These are phyloP conservation scores for Sugiyamaella xylanicola DNA, from an alignment of 1,139 yeast genomes.

Conservation along the genomic window DNA sequence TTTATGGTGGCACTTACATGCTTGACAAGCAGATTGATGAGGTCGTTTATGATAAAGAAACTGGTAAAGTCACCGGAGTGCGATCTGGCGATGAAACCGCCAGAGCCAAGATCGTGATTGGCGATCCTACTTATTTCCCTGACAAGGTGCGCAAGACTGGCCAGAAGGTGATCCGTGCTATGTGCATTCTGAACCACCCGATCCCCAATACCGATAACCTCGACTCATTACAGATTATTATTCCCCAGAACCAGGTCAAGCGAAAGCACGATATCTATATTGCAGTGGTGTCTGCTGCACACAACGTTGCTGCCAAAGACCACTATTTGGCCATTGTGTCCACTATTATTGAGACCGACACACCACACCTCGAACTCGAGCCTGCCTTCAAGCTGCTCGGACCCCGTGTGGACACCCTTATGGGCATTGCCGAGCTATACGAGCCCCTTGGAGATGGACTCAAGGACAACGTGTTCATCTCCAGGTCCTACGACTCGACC, in stretches of 20 bases:
- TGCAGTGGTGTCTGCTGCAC: constrained; percentile 87
- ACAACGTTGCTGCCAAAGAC: constrained; percentile 89
- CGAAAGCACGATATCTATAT: constrained; percentile 94
- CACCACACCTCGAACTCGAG: constrained; percentile 89
- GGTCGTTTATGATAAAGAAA: constrained; percentile 67
- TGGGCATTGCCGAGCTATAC: constrained; percentile 91
- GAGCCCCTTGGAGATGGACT: constrained; percentile 88
- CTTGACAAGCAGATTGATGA: constrained; percentile 95
- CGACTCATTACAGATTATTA: constrained; percentile 90
- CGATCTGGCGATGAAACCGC: constrained; percentile 90
- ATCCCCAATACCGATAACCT: constrained; percentile 79
- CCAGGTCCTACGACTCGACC: constrained; percentile 89
- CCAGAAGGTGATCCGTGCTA: constrained; percentile 87
- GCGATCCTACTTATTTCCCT: constrained; percentile 98
- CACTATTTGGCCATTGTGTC: constrained; percentile 92
- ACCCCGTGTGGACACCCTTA: constrained; percentile 73
- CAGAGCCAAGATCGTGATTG: constrained; percentile 90
- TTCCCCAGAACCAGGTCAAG: constrained; percentile 94
- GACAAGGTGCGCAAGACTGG: constrained; percentile 85
- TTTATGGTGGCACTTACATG: constrained; percentile 98
- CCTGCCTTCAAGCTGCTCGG: constrained; percentile 94
- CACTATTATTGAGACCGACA: constrained; percentile 90
- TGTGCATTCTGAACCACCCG: constrained; percentile 90
- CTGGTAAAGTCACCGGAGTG: constrained; percentile 79
- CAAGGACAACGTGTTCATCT: constrained; percentile 73